phyloP scores from a whole-genome alignment of 331 rosid genomes.

The Stylosanthes scabra region DNA sequence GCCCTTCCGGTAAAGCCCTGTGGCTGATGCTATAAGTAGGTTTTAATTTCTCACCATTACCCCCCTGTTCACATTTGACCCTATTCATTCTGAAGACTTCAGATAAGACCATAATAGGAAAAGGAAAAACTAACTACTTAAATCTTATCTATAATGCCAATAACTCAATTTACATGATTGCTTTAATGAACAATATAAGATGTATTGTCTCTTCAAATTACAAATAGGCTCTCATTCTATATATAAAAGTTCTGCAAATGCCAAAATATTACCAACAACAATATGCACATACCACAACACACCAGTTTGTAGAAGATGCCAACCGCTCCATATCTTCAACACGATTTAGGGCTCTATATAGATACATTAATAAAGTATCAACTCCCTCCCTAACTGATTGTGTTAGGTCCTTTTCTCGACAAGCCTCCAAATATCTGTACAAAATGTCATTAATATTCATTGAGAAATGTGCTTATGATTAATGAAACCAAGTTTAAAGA shows the following conservation, averaged over 20 bases:
- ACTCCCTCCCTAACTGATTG: conserved; percentile 84
- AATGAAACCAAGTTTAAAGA: conserved; percentile 28
- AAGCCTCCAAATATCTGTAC: conserved; percentile 84
- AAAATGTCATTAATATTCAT: conserved; percentile 30
- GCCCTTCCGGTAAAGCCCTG: background rate
- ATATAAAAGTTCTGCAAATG: conserved; percentile 35
- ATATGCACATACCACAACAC: conserved; percentile 80
- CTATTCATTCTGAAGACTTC: conserved; percentile 17
- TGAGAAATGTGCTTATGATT: conserved; percentile 28
- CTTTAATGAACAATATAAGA: conserved; percentile 19
- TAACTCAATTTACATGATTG: conserved; percentile 7
- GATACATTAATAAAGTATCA: conserved; percentile 87
- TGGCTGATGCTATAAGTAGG: conserved; percentile 25
- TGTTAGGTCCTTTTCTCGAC: conserved; percentile 61
- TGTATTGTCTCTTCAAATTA: conserved; percentile 18
- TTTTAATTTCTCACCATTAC: conserved; percentile 26
- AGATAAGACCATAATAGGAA: conserved; percentile 23
- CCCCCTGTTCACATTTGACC: background rate
- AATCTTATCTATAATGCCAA: conserved; percentile 7
- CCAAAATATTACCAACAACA: conserved; percentile 47
- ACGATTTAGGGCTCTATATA: conserved; percentile 86
- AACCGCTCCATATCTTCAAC: conserved; percentile 85
- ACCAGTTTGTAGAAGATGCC: conserved; percentile 83
- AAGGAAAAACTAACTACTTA: background rate
- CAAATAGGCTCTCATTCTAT: conserved; percentile 5